Base-by-base conservation (phyloP, 1,284 basidiomycete species). In the Kwoniella shivajii region DNA sequence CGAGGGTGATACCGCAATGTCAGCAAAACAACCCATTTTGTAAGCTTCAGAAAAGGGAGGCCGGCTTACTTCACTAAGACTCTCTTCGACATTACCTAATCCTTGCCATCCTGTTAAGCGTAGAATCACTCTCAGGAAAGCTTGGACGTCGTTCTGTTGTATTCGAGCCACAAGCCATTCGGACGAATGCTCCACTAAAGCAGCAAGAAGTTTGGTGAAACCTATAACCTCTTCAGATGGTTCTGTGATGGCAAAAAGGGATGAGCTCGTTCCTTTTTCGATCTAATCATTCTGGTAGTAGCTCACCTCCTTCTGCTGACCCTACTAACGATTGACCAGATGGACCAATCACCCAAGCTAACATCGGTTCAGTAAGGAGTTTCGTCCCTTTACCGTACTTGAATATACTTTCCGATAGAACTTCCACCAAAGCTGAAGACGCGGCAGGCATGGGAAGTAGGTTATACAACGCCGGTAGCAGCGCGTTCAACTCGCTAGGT, bases 121-220 rank as follows among this genome's bases (percentile, higher is more conserved):
- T n/a, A 94, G 77, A 26, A 92, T 73, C 6, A 88, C 77, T 2
- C 83, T 81, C 4, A 95, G 79, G 68, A 88, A 90, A 1, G 80
- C 82, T 67, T 92, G 90, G 0, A 87, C 75, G 34, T 84, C 43
- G 83, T 81, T 47, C 82, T 84, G 16, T 76, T 82, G 62, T 79
- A 93, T 82, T 61, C 88, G 83, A 4, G 81, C 74, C 2, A 90
- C 88, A 50, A 93, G 80, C 77, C 90, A 92, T n/a, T 83, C 80
- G 0, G 87, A 85, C 3, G 89, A 92, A 71, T 92, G 90, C 62
- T 95, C 92, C 0, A 89, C 88, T 1, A 95, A 77, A 0, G 88
- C 87, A 1, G 84, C 84, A 3, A 94, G 80, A 20, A 94, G 82
- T 72, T 90, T 90, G 78, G 87, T 88, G 6, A 92, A 78, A 0